Conservation (phyloP, 2,329 filamentous ascomycete species). For the Pseudocercospora musae region DNA sequence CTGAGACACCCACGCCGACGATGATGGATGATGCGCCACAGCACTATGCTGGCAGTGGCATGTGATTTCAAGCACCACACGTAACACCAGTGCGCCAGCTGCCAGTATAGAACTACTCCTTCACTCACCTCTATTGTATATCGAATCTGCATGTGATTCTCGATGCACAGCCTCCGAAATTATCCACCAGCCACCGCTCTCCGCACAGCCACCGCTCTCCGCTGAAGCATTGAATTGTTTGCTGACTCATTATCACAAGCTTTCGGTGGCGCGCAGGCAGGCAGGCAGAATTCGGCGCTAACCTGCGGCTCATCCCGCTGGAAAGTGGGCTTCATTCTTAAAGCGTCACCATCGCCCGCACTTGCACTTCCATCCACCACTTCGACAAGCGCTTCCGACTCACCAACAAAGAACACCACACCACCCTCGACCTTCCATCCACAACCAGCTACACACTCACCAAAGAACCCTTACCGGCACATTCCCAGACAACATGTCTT, state of each 20-base stretch:
- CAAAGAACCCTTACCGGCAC: slow-evolving; percentile 12
- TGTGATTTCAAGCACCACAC: not conserved
- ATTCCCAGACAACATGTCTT: slow-evolving; percentile 32
- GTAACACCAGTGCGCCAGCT: too few relatives aligned
- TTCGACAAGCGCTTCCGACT: slow-evolving; percentile 1
- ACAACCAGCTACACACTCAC: slow-evolving; percentile 12
- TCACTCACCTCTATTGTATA: not conserved
- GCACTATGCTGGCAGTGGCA: not conserved
- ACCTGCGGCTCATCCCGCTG: not conserved
- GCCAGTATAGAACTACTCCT: not conserved
- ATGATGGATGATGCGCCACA: not conserved
- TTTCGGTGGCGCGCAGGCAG: too few relatives aligned
- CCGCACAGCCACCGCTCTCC: not conserved
- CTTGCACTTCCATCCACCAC: not conserved
- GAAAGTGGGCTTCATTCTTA: not conserved
- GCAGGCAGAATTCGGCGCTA: not conserved
- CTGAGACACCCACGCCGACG: too few relatives aligned
- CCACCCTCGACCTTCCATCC: slow-evolving; percentile 3
- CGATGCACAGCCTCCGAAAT: not conserved
- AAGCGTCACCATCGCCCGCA: not conserved
- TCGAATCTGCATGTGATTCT: not conserved
- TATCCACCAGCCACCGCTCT: not conserved
- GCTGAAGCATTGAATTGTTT: not conserved
- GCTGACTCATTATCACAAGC: too few relatives aligned
- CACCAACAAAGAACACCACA: slow-evolving; percentile 9